Evolutionary conservation across 306 rosid species (phyloP), one percentile per base, ranked within the genome.

Genomic region (Dryas octopetala): DNA sequence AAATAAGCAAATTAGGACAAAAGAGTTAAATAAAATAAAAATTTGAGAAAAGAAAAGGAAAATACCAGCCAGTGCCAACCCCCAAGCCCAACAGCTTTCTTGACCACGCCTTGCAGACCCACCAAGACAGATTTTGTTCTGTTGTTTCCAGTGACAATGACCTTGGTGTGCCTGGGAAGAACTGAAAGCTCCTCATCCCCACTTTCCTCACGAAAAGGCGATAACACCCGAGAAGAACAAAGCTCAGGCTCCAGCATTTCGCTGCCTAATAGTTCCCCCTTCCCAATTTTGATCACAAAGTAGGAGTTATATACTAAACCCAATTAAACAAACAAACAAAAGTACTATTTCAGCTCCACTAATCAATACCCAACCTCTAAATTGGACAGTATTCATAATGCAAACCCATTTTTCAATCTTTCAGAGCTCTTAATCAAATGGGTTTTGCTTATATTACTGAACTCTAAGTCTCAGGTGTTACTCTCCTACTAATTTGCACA

Each of bases 31-130:
- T 13, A 23, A 67, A 63, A 49, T 51, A 11, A 32, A 53, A 11
- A 15, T 4, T 12, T 14, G 2, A 53, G 8, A 28, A 65, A 52
- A 43, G 62, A 62, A 32, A 74, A 65, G 55, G 61, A 66, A 53
- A 23, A 32, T 89, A 89, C 93, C 93, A 89, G 93, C 93, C 93
- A 89, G 70, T 89, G 93, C 93, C 93, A 89, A 13, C 93, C 93
- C 64, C 93, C 93, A 44, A 89, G 87, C 13, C 93, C 93, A 48
- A 89, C 93, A 79, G 91, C 93, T 74, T 89, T 89, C 86, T 89
- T 89, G 67, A 89, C 93, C 66, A 89, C 93, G 45, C 93, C 93
- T 79, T 89, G 93, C 75, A 89, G 86, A 53, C 93, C 93, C 76
- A 89, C 88, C 85, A 89, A 79, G 10, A 89, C 91, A 15, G 93